These are phyloP conservation scores for Emmonsiellopsis sp. DNA, from an alignment of 2,329 filamentous ascomycete genomes.

Conservation along the genomic window DNA sequence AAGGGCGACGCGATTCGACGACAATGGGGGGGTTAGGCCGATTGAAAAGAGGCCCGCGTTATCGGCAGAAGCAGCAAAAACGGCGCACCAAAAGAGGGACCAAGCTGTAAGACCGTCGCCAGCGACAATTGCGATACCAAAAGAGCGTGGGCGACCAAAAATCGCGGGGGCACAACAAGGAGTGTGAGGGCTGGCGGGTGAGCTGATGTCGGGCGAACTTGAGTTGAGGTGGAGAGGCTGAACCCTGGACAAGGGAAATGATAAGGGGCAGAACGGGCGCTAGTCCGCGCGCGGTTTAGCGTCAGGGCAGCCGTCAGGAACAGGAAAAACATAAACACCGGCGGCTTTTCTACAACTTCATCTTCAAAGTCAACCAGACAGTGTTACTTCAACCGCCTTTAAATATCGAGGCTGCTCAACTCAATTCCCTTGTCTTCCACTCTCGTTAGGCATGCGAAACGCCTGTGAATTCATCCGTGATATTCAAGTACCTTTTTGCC, in stretches of 20 bases:
- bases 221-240: background rate
- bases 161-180: background rate
- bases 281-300: background rate
- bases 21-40: background rate
- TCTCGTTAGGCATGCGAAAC: too few relatives aligned
- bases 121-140: constrained; percentile 3
- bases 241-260: background rate
- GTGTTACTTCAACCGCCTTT: background rate
- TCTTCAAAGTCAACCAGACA: background rate
- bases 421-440: background rate
- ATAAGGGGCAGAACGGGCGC: background rate
- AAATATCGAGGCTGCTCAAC: background rate
- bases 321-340: constrained; percentile 1
- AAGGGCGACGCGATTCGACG: background rate
- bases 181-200: background rate
- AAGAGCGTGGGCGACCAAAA: background rate
- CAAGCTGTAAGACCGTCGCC: background rate
- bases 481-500: too few relatives aligned
- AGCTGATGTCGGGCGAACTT: background rate
- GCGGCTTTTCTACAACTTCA: background rate
- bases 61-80: background rate
- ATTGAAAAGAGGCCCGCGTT: background rate
- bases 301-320: background rate
- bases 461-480: too few relatives aligned
- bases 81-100: background rate